Evolutionary conservation across 192 early-diverging fungal genomes (phyloP), one percentile per base, ranked within the genome.

Genomic region (Coemansia sp.): DNA sequence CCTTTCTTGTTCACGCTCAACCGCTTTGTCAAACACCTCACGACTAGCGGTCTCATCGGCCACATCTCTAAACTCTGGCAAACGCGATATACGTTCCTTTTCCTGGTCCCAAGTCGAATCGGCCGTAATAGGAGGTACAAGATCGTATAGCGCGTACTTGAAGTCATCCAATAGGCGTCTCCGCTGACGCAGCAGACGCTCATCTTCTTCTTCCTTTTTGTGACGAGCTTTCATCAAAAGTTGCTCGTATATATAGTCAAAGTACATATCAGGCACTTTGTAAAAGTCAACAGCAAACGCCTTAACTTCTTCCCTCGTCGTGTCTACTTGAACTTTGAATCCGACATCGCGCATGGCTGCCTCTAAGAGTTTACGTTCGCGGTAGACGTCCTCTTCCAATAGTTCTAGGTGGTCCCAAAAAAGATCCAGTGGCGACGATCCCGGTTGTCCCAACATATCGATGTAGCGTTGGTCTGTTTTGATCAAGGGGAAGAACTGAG

Each of bases 351-450:
- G 75, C 78, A 85, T 85, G 16, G 43, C 64, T 2, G 71, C 65
- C 36, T 90, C 86, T 3, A 95, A 76, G 22, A 77, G 79, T 68
- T 90, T 91, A 20, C 91, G 85, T 39, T 93, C 86, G 39, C 87
- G 80, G 70, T 93, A 88, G 16, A 90, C 83, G 15, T 85, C 76
- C 34, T 97, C 94, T 20, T 94, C 91, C 3, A 98, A 77, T 27
- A 92, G 88, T 65, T 94, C 90, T 13, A 97, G 74, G 5, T 90
- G 66, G 75, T 99, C 97, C 93, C 96, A 97, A 76, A 97, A 99
- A 38, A 99, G 69, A 50, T 99, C 97, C 38, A 95, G 73, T 1
- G 97, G 96, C 8, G 89, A 88, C 4, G 94, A 95, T 10, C 95
- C 95, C 2, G 88, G 79, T 71, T 94, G 89, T 0, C 94, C 94